Percentiles rank a stretch among this genome's conserved stretches.
These are phyloP conservation scores for Colletotrichum phormii DNA, from an alignment of 2,329 filamentous ascomycete genomes.

Conservation along the genomic window DNA sequence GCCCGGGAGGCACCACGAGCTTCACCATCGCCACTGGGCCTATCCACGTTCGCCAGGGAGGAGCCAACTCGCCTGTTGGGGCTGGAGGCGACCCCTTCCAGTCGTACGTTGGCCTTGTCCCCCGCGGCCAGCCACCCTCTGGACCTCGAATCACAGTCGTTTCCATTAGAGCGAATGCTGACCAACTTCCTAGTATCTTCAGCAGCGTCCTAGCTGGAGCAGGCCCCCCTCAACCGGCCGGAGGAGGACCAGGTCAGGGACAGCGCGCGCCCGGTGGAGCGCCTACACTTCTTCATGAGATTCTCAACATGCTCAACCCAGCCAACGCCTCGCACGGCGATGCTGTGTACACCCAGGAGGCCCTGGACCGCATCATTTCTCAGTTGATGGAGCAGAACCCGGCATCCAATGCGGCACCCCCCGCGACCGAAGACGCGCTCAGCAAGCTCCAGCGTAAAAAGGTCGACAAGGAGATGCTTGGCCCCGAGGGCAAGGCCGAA, in stretches of 20 bases:
- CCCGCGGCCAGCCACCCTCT: constrained; percentile 20
- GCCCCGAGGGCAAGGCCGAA: constrained; percentile 75
- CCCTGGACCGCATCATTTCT: constrained; percentile 87
- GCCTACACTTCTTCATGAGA: constrained; percentile 57
- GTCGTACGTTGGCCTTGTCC: constrained; percentile 53
- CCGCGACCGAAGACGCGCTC: constrained; percentile 82
- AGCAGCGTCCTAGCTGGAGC: constrained; percentile 55
- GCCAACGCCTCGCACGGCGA: constrained; percentile 74
- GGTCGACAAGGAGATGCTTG: constrained; percentile 77
- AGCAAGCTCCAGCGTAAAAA: constrained; percentile 77
- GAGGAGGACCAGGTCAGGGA: constrained; percentile 26
- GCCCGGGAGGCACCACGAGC: constrained; percentile 55
- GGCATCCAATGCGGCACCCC: constrained; percentile 81
- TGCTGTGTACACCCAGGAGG: constrained; percentile 91
- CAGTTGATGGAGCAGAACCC: constrained; percentile 88
- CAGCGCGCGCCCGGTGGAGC: constrained; percentile 23
- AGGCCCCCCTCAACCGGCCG: constrained; percentile 47
- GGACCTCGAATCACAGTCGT: constrained; percentile 36
- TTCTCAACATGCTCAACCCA: constrained; percentile 66
- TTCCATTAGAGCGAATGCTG: constrained; percentile 43
- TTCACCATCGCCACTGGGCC: constrained; percentile 61
- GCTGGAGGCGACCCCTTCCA: constrained; percentile 56
- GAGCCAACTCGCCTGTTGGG: constrained; percentile 23
- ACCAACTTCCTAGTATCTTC: constrained; percentile 57
- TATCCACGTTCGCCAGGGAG: constrained; percentile 39